Evolutionary conservation across 1,284 basidiomycete species (phyloP), one percentile per base, ranked within the genome.

Genomic region (Porogramme epimiltina): DNA sequence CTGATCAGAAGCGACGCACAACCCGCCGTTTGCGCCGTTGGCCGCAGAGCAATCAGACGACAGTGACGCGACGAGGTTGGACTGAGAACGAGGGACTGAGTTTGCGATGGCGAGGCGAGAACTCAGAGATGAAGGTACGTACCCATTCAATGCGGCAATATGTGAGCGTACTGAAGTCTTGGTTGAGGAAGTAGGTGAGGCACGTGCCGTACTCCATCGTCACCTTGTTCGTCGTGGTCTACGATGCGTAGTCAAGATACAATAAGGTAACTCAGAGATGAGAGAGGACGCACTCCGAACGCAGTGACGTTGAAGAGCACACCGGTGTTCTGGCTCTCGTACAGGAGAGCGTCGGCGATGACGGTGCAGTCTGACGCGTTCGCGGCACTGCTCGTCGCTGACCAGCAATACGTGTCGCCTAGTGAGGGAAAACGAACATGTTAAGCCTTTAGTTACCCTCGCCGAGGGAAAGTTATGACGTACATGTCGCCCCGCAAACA

Each of bases 1-100:
- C 58, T 77, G 72, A 58, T 79, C 70, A 34, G 54, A 64, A 10
- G 77, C 73, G 23, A 78, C 73, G 55, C 77, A 79, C 44, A 73
- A 65, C 1, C 77, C 77, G 6, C 77, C 78, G 52, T 78, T 76
- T 3, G 76, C 75, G 52, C 78, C 79, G 67, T 78, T 72, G 3
- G 70, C 63, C 0, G 75, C 65, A 56, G 77, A 75, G 56, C 76
- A 79, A 59, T 75, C 76, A 19, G 65, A 67, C 0, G 77, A 73
- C 23, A 78, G 64, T 41, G 66, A 74, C 52, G 76, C 68, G 23
- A 77, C 59, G 41, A 76, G 61, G 24, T 48, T 47, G 8, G 52
- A 48, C 56, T 49, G 33, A 11, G 18, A 4, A 37, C 13, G 13
- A 23, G 26, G 33, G 39, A 10, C 18, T 2, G 25, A 20, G n/a